These are phyloP conservation scores for Pseudocercospora pini-densiflorae DNA, from an alignment of 2,329 filamentous ascomycete species.

Conservation along the genomic window DNA sequence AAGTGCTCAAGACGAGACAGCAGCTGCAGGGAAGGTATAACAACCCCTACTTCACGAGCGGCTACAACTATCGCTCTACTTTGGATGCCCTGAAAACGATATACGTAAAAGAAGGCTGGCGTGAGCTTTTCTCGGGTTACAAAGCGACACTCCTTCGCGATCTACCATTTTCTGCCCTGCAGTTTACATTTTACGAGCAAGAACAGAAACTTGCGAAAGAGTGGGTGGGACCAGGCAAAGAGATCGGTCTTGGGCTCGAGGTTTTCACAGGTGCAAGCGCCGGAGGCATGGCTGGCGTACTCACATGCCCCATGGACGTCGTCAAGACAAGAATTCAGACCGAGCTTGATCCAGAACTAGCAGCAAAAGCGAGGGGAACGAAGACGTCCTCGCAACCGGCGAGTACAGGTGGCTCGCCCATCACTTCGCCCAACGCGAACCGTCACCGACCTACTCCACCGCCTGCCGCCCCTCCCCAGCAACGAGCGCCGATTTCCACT, in stretches of 20 bases:
- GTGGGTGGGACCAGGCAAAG: conserved; percentile 72
- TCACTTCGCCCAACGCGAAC: conserved; percentile 18
- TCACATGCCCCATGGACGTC: conserved; percentile 95
- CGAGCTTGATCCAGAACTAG: conserved; percentile 67
- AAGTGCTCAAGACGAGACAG: conserved; percentile 95
- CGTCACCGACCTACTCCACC: conserved; percentile 23
- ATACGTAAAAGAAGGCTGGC: conserved; percentile 76
- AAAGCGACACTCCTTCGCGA: conserved; percentile 94
- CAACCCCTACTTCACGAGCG: conserved; percentile 90
- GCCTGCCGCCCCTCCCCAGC: conserved; percentile 7
- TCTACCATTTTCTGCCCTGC: conserved; percentile 91
- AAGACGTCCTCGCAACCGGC: conserved; percentile 13
- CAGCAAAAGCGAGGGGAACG: conserved; percentile 36
- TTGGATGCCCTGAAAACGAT: conserved; percentile 86
- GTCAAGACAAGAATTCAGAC: conserved; percentile 98
- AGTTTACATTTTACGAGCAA: conserved; percentile 98
- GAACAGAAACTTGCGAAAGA: conserved; percentile 80
- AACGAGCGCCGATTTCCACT: conserved; percentile 71
- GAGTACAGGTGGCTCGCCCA: conserved; percentile 12
- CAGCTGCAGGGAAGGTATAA: conserved; percentile 95
- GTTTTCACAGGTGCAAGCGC: conserved; percentile 87
- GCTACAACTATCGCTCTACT: conserved; percentile 93
- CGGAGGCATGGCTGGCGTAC: conserved; percentile 88
- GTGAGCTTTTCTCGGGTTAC: conserved; percentile 94
- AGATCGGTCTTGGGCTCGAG: conserved; percentile 85